These are phyloP conservation scores for Omphalotus guepiniiformis DNA, from an alignment of 768 basidiomycete species.

Conservation along the genomic window DNA sequence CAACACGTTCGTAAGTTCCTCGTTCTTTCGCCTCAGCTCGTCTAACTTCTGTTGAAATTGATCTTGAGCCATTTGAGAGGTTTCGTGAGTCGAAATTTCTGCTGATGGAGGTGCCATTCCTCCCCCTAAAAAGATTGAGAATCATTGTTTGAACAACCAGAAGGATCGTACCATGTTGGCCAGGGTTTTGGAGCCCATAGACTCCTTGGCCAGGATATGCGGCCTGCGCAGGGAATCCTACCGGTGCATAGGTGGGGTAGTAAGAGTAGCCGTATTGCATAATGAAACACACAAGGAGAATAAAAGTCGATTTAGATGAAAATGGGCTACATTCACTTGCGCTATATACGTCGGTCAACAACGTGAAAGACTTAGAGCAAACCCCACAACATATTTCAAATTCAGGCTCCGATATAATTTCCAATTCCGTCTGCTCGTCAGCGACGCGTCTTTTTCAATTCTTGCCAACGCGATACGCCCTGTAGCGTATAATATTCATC, in stretches of 20 bases:
- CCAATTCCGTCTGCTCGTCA: neutral
- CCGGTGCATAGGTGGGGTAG: neutral
- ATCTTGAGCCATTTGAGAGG: neutral
- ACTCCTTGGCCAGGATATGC: neutral
- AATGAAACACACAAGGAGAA: no score
- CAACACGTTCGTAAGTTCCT: neutral
- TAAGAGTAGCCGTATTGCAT: neutral
- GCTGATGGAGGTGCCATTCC: neutral
- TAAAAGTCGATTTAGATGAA: neutral
- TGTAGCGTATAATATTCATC: conserved; percentile 9
- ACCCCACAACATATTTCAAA: neutral
- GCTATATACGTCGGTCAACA: neutral
- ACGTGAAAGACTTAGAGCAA: neutral
- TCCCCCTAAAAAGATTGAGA: conserved; percentile 4
- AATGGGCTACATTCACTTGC: no score
- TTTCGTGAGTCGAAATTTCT: neutral
- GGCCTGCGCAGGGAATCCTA: neutral
- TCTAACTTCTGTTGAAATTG: neutral
- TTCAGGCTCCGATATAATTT: neutral
- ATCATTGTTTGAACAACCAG: neutral
- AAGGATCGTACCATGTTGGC: neutral
- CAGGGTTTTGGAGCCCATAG: neutral
- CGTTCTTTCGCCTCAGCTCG: neutral
- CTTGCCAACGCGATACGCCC: conserved; percentile 4
- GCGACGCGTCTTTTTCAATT: neutral